Evolutionary conservation across 176 grass and related monocot species (phyloP).

Genomic region (Aegilops bicornis): DNA sequence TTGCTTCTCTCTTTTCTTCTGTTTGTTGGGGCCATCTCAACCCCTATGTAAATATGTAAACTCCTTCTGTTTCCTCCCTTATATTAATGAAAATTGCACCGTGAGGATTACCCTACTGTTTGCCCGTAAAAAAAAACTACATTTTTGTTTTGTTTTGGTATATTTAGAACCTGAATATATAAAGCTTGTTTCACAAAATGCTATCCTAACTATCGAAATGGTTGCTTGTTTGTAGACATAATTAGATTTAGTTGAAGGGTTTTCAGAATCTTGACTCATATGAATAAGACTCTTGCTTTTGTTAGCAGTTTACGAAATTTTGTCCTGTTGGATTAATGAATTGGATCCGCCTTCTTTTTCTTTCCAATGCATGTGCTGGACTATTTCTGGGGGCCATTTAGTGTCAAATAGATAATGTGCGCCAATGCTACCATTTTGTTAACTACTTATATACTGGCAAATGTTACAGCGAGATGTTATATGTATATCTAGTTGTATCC

Average conservation of each 20-base stretch:
- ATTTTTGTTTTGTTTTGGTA: neutral
- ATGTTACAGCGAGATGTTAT: too few species aligned
- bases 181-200: neutral
- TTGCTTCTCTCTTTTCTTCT: too few species aligned
- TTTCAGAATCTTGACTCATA: neutral
- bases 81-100: neutral
- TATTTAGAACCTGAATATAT: neutral
- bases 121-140: neutral
- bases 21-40: too few species aligned
- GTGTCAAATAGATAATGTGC: neutral
- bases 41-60: too few species aligned
- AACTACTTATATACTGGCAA: too few species aligned
- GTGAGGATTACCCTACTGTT: neutral
- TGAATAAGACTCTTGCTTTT: neutral
- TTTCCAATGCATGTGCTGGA: neutral
- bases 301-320: neutral
- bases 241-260: neutral
- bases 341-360: neutral
- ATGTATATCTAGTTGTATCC: too few species aligned
- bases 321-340: neutral
- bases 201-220: neutral
- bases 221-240: neutral
- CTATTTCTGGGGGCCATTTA: neutral
- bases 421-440: neutral
- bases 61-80: too few species aligned